Evolutionary conservation across 345 rosid genomes (phyloP).

Genomic region (Eucalyptus sideroxylon): DNA sequence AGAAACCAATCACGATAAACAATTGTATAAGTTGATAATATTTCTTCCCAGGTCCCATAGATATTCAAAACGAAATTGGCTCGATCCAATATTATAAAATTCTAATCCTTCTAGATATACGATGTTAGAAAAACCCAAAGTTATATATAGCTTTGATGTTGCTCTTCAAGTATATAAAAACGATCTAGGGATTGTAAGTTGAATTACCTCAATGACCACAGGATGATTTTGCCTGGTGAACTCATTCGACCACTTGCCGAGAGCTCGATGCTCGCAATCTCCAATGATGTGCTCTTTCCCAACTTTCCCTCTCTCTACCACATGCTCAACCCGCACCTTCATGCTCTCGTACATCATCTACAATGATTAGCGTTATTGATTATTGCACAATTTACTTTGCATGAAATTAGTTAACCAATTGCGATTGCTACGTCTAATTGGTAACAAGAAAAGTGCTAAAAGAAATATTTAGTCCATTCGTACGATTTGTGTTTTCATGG

Average conservation of each 20-base stretch:
- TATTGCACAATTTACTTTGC: too few relatives aligned
- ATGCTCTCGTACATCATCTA: too few relatives aligned
- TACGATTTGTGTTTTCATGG: too few relatives aligned
- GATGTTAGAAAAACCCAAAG: background rate
- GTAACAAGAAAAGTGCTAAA: too few relatives aligned
- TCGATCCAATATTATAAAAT: background rate
- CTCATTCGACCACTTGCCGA: constrained; percentile 21
- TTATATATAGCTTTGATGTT: background rate
- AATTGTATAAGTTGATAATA: too few relatives aligned
- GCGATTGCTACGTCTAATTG: too few relatives aligned
- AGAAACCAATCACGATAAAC: too few relatives aligned
- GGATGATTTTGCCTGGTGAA: constrained; percentile 57
- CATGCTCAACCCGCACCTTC: constrained; percentile 38
- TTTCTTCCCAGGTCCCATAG: too few relatives aligned
- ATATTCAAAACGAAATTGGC: background rate
- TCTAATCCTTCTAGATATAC: background rate
- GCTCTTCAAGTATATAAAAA: background rate
- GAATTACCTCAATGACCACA: constrained; percentile 40
- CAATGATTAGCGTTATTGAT: too few relatives aligned
- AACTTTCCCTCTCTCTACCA: constrained; percentile 30
- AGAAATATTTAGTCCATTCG: too few relatives aligned
- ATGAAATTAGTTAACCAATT: too few relatives aligned
- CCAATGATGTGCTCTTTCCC: constrained; percentile 1
- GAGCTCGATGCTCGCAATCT: constrained; percentile 4
- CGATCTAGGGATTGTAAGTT: too few relatives aligned